Base-by-base conservation (phyloP, 805 yeast species). In the Spathaspora girioi region DNA sequence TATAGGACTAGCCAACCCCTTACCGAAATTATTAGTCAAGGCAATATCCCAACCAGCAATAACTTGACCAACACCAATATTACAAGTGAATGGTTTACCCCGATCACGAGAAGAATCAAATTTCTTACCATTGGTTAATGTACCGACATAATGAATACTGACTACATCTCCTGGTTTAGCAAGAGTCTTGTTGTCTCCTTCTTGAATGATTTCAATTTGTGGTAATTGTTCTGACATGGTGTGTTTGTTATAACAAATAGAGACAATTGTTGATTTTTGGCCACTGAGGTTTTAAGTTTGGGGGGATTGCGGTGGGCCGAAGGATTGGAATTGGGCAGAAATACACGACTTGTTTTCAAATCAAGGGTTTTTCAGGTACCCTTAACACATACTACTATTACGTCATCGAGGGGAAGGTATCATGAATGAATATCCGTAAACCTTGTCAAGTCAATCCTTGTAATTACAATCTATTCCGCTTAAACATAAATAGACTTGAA, bases 101-200 rank as follows among this genome's bases (percentile, higher is more conserved):
- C 97, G 86, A 79, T 90, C 96, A 62, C 91, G 81, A 51, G 97
- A 91, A 49, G 97, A 89, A 73, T 93, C 98, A 68, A 93, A 93
- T 76, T 89, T 89, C 78, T 89, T 90, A 64, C 98, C 98, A 72
- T 89, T 88, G 73, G 89, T 96, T 67, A 93, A 81, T 52, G 96
- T 91, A 63, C 98, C 98, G 49, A 89, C 87, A 83, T 93, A 93
- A 77, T 93, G 97, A 67, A 93, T 93, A 57, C 97, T 86, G 59
- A 93, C 94, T 58, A 78, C 74, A 75, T 92, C 97, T 62, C 97
- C 97, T 41, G 76, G 68, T 71, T 86, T 78, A 67, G 98, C 97
- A 83, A 78, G 92, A 63, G 84, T 86, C 67, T 77, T 80, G 58
- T 94, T 96, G 70, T 93, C 97, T 71, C 97, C 91, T 69, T 73